A percentile compares a stretch with the other conserved stretches of the same genome.
These are phyloP conservation scores for Chalciporus piperatoides DNA, from an alignment of 1,284 basidiomycete species.

Conservation along the genomic window DNA sequence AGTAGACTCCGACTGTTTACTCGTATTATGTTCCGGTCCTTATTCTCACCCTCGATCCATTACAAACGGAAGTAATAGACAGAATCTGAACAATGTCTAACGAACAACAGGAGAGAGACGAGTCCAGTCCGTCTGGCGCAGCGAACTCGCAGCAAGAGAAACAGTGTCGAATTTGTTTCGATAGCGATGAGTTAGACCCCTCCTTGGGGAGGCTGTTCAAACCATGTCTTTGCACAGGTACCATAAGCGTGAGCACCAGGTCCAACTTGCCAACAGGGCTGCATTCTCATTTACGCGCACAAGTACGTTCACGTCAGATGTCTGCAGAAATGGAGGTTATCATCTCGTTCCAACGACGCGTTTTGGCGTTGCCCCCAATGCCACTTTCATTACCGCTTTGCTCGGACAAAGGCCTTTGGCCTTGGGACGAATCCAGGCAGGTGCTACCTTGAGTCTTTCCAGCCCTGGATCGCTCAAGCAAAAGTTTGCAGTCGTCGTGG, in stretches of 20 bases:
- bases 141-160: slow-evolving; percentile 39
- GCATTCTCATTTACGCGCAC: slow-evolving; percentile 17
- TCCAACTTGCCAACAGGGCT: slow-evolving; percentile 5
- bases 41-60: too few species aligned
- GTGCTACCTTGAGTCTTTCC: slow-evolving; percentile 16
- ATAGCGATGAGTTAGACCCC: slow-evolving; percentile 50
- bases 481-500: slow-evolving; percentile 53
- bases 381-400: slow-evolving; percentile 68
- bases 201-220: slow-evolving; percentile 67
- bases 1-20: background rate
- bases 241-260: slow-evolving; percentile 61
- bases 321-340: slow-evolving; percentile 66
- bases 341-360: slow-evolving; percentile 51
- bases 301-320: slow-evolving; percentile 77
- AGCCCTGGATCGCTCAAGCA: slow-evolving; percentile 11
- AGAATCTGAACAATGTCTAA: slow-evolving; percentile 10
- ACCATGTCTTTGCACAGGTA: slow-evolving; percentile 74
- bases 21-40: background rate
- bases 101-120: slow-evolving; percentile 15
- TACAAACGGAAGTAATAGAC: background rate
- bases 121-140: background rate
- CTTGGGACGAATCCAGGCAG: slow-evolving; percentile 70
- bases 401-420: slow-evolving; percentile 62
- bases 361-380: slow-evolving; percentile 78
- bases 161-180: slow-evolving; percentile 75